Evolutionary conservation across 192 early-diverging fungal species (phyloP).

Genomic region (Coemansia sp.): DNA sequence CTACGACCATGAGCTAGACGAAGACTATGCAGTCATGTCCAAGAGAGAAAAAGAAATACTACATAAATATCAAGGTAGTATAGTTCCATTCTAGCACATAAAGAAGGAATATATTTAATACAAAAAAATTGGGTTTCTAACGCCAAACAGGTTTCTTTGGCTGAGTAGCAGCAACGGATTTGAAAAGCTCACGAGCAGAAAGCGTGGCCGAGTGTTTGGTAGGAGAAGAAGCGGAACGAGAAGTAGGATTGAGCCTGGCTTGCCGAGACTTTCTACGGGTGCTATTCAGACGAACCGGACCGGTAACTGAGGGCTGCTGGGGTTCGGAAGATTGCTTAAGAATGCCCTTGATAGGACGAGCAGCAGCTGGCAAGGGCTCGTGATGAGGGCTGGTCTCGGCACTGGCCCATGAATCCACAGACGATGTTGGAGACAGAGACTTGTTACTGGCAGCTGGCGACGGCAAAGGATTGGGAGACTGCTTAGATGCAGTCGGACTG

Average conservation of each 20-base stretch:
- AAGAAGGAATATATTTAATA: no score
- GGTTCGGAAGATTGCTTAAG: constrained; percentile 23
- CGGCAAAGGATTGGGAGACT: constrained; percentile 12
- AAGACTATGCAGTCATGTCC: constrained; percentile 46
- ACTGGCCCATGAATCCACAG: constrained; percentile 43
- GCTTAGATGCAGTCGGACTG: no score
- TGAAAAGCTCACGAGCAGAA: constrained; percentile 32
- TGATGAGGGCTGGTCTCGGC: constrained; percentile 41
- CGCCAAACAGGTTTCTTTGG: constrained; percentile 34
- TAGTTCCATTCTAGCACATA: not conserved
- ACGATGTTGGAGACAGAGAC: constrained; percentile 30
- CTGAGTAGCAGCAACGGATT: constrained; percentile 27
- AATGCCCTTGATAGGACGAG: constrained; percentile 42
- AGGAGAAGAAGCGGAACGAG: constrained; percentile 16
- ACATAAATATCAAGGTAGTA: constrained; percentile 1
- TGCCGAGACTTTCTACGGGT: constrained; percentile 36
- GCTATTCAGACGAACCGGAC: constrained; percentile 40
- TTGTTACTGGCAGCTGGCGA: constrained; percentile 28
- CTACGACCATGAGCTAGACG: constrained; percentile 60
- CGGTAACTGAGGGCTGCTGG: constrained; percentile 12
- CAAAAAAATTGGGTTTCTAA: constrained; percentile 2
- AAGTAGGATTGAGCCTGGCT: constrained; percentile 37
- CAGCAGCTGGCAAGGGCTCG: constrained; percentile 43
- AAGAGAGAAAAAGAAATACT: constrained; percentile 40
- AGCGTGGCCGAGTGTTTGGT: constrained; percentile 17